Evolutionary conservation across 768 basidiomycete genomes (phyloP), one percentile per base, ranked within the genome.

Genomic region (Mycena kentingensis): DNA sequence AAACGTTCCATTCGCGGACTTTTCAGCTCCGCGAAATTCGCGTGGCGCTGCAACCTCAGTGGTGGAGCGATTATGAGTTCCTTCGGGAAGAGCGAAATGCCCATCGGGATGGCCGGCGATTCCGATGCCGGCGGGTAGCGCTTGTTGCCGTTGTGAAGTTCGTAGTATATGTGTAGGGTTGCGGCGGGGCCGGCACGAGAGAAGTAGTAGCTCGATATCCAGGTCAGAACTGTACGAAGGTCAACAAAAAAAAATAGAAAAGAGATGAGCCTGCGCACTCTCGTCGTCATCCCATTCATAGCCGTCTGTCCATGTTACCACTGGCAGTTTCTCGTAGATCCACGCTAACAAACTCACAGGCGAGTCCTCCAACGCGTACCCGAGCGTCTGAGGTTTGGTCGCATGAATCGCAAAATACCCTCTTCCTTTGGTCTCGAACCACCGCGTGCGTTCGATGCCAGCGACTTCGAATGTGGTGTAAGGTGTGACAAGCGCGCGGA

Each of bases 151-250:
- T n/a, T n/a, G 22, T 27, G 51, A n/a, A 63, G 56, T 58, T 85
- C 84, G 55, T 78, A 83, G 64, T 85, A 85, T 15, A 85, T 81
- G 4, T 83, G 72, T 2, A 77, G 28, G 0, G 83, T 77, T 0
- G 83, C 81, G 3, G 82, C 72, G 3, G 84, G 83, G 0, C 84
- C 82, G 0, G 76, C 73, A 3, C 77, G 75, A 4, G 82, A 84
- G 65, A 85, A 83, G 71, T 73, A 77, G 57, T 82, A 84, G 15
- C 83, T 70, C 1, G 81, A 83, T 5, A 82, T 63, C 82, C 83
- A 86, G 0, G 80, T 82, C 26, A 86, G 58, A 1, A 84, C 83
- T 84, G 55, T 10, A 61, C 25, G 51, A 51, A 47, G 2, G 59
- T 60, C 34, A 61, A 38, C 6, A 44, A 59, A 51, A 37, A 18